These are phyloP conservation scores for Pilaira anomala DNA, from an alignment of 192 early-diverging fungal species.

Conservation along the genomic window DNA sequence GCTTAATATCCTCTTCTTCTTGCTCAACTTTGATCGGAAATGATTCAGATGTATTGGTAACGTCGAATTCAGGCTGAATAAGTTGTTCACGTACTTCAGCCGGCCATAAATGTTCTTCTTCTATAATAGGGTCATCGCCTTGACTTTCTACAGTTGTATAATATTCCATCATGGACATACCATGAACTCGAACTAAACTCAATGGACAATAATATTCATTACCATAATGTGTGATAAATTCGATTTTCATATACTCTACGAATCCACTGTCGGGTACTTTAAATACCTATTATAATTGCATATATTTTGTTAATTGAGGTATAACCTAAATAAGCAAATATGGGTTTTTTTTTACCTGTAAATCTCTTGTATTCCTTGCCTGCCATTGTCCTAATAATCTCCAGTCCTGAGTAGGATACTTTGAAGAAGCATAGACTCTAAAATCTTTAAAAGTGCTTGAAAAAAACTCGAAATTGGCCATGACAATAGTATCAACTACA, in stretches of 20 bases:
- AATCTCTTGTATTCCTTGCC: constrained; percentile 82
- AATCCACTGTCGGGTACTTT: constrained; percentile 70
- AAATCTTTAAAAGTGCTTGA: constrained; percentile 90
- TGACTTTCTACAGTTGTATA: constrained; percentile 59
- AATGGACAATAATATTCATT: constrained; percentile 93
- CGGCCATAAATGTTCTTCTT: constrained; percentile 30
- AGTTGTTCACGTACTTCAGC: constrained; percentile 32
- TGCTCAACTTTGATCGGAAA: constrained; percentile 6
- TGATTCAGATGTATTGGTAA: constrained; percentile 20
- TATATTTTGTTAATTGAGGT: no score
- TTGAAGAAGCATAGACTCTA: constrained; percentile 69
- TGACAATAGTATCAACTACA: constrained; percentile 80
- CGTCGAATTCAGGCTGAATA: constrained; percentile 21
- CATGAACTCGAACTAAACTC: constrained; percentile 81
- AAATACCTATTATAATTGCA: constrained; percentile 75
- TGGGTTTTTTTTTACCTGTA: constrained; percentile 61
- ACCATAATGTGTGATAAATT: constrained; percentile 88
- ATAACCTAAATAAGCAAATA: neutral
- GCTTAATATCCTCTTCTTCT: constrained; percentile 13
- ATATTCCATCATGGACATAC: constrained; percentile 90
- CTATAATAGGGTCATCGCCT: constrained; percentile 15
- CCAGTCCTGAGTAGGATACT: constrained; percentile 72
- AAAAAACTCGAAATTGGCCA: constrained; percentile 98
- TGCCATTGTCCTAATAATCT: constrained; percentile 76
- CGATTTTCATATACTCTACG: constrained; percentile 83